These are phyloP conservation scores for Tylopilus orsonianus DNA, from an alignment of 1,284 basidiomycete species.

Conservation along the genomic window DNA sequence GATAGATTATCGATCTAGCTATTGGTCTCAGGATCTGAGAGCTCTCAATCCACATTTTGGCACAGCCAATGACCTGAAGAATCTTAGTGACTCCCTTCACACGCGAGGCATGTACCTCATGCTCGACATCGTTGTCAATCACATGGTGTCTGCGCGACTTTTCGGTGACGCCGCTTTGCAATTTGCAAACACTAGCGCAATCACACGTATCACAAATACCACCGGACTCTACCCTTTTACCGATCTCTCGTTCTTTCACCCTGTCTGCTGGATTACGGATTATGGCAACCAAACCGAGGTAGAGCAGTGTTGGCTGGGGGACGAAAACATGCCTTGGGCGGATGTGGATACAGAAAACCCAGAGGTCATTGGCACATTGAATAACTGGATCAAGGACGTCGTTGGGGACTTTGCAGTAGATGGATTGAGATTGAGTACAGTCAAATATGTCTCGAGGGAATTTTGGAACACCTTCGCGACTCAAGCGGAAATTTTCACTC, in stretches of 20 bases:
- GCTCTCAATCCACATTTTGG: constrained; percentile 68
- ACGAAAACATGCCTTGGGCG: constrained; percentile 57
- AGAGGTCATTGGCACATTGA: constrained; percentile 50
- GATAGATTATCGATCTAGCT: constrained; percentile 31
- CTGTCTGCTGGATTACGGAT: constrained; percentile 42
- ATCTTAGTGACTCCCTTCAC: constrained; percentile 62
- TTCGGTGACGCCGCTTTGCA: constrained; percentile 31
- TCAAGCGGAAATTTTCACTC: constrained; percentile 69
- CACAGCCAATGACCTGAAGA: constrained; percentile 59
- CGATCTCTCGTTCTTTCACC: constrained; percentile 36
- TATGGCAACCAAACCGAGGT: constrained; percentile 66
- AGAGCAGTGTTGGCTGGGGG: constrained; percentile 78
- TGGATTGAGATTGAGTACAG: constrained; percentile 50
- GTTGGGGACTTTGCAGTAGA: constrained; percentile 60
- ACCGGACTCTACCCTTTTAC: constrained; percentile 38
- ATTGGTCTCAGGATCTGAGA: constrained; percentile 63
- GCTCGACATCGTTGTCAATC: constrained; percentile 78
- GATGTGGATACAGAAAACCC: constrained; percentile 75
- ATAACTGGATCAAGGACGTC: constrained; percentile 58
- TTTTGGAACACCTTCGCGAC: constrained; percentile 67
- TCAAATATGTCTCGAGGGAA: constrained; percentile 57
- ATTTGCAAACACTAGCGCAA: constrained; percentile 26
- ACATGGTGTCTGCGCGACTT: constrained; percentile 47
- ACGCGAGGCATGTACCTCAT: constrained; percentile 72
- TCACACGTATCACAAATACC: constrained; percentile 39